Percentiles rank a stretch among this genome's conserved stretches.
Conservation (phyloP, 140 eudicot species). For the Erigeron philadelphicus region DNA sequence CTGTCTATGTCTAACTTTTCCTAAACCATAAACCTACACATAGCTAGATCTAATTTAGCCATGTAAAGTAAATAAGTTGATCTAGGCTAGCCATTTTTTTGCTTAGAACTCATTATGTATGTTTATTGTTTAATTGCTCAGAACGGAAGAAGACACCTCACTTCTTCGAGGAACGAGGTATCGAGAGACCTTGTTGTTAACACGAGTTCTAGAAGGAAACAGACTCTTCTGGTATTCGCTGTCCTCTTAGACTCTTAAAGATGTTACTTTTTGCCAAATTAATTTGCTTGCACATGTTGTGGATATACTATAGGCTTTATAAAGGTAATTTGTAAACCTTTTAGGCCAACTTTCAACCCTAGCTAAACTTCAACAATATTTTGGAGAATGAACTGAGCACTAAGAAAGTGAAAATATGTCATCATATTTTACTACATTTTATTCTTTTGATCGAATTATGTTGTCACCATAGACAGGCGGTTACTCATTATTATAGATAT, state of each 20-base stretch:
- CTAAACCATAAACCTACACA: conserved; percentile 14
- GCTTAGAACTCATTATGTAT: conserved; percentile 21
- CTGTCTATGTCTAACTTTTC: background rate
- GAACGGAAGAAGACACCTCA: conserved; percentile 96
- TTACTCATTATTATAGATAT: conserved; percentile 13
- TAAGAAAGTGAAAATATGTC: background rate
- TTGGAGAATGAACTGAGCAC: background rate
- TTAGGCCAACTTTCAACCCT: background rate
- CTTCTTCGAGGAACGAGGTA: conserved; percentile 89
- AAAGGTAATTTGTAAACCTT: conserved; percentile 14
- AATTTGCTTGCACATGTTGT: conserved; percentile 16
- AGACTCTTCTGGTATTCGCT: conserved; percentile 67
- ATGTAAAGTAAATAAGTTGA: background rate
- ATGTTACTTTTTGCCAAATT: conserved; percentile 1
- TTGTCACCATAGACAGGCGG: conserved; percentile 7
- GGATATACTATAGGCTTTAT: background rate
- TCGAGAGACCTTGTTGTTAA: conserved; percentile 94
- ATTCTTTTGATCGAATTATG: conserved; percentile 4
- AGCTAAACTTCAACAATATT: background rate
- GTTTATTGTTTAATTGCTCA: conserved; percentile 34
- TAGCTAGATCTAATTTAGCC: conserved; percentile 27
- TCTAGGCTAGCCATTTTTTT: background rate
- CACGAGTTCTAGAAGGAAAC: conserved; percentile 72
- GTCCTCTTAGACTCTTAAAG: conserved; percentile 10
- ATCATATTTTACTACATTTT: background rate